Base-by-base conservation (phyloP, 2,329 filamentous ascomycete genomes). In the Cladobotryum mycophilum region DNA sequence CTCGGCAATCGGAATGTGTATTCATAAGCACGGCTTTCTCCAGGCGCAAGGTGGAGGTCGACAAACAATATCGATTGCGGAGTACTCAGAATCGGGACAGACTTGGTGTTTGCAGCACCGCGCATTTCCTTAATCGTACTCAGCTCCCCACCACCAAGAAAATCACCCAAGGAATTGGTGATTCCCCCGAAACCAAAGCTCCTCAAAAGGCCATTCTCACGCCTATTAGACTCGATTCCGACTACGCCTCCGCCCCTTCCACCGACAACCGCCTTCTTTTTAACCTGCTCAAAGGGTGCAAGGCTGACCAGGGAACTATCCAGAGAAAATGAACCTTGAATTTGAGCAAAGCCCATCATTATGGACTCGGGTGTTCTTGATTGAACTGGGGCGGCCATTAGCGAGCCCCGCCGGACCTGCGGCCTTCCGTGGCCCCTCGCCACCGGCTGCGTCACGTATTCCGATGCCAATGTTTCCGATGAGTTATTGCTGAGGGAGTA, bases 311-410 rank as follows among this genome's bases (percentile, higher is more conserved):
- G 73, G 1, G 93, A 96, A 1, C 90, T 90, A 63, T 99, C 93
- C 6, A 99, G 72, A 0, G 84, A 89, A 60, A 99, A 99, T 0
- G 88, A 91, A 4, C 93, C 93, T 67, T 89, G 88, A 2, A 97
- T 82, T 61, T 99, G 93, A 3, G 89, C 92, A 68, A 95, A 99
- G 0, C 91, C 93, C 93, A 99, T 99, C 83, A 99, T 95, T 48
- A 99, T 72, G 1, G 86, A 85, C 65, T 97, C 91, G 1, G 88
- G 83, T 37, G 75, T 66, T 59, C 71, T 74, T 38, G 73, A 64
- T 43, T 72, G 70, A 55, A 71, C 69, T 52, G 66, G 67, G 53
- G 67, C 61, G 53, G 67, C 61, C 49, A 76, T 61, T 47, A 67
- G 71, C 25, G 78, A 76, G 53, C 68, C 70, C 45, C 72, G 70